Evolutionary conservation across 2,329 filamentous ascomycete genomes (phyloP).

Genomic region (Boeremia exigua): DNA sequence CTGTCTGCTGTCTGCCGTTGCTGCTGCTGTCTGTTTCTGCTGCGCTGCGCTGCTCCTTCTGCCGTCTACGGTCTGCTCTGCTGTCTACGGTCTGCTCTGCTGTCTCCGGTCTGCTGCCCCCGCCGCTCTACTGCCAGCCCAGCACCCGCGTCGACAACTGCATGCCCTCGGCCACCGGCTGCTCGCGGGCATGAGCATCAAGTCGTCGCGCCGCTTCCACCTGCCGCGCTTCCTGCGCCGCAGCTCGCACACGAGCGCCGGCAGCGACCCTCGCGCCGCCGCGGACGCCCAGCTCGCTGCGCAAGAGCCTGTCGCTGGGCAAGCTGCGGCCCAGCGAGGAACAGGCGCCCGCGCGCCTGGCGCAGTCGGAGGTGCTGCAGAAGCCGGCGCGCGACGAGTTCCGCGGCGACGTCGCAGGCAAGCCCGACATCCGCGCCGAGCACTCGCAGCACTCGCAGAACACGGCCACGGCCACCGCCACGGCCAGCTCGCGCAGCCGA

Average conservation of each 20-base stretch:
- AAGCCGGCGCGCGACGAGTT: too few relatives aligned
- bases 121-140: too few relatives aligned
- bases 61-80: too few relatives aligned
- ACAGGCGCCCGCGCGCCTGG: slow-evolving; percentile 25
- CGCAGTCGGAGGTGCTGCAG: slow-evolving; percentile 35
- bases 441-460: slow-evolving; percentile 17
- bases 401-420: too few relatives aligned
- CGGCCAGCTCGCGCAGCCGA: slow-evolving; percentile 10
- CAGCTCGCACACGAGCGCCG: slow-evolving; percentile 32
- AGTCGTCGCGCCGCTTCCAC: slow-evolving; percentile 38
- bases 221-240: slow-evolving; percentile 38
- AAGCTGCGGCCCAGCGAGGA: slow-evolving; percentile 32
- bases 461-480: slow-evolving; percentile 24
- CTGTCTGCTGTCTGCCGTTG: not conserved
- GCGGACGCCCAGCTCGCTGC: slow-evolving; percentile 25
- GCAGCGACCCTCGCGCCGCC: slow-evolving; percentile 29
- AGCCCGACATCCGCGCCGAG: slow-evolving; percentile 23
- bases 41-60: too few relatives aligned
- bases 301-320: slow-evolving; percentile 40
- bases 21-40: too few relatives aligned
- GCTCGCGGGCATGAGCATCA: slow-evolving; percentile 43
- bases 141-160: slow-evolving; percentile 7
- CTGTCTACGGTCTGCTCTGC: too few relatives aligned
- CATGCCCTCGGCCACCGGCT: slow-evolving; percentile 30
- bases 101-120: too few relatives aligned